Percentiles rank a stretch among this genome's conserved stretches.
Conservation (phyloP, 2,329 filamentous ascomycete species). For the Cytospora chrysosperma region DNA sequence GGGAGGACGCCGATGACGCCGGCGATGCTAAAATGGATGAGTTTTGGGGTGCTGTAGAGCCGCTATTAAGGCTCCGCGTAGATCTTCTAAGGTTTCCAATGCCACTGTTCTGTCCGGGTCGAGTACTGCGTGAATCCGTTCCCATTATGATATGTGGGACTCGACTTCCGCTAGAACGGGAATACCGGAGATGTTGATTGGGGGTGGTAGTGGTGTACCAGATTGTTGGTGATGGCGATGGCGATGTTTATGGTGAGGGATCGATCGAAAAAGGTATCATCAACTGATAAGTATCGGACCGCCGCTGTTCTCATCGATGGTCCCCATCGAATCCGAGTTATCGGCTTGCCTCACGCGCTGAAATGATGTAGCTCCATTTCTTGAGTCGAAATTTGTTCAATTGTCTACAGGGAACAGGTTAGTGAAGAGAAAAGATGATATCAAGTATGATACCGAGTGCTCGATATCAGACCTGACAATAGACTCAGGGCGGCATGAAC, state of each 20-base stretch:
- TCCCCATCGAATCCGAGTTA: constrained; percentile 15
- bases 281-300: constrained; percentile 13
- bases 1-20: constrained; percentile 6
- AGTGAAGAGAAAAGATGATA: constrained; percentile 6
- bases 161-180: constrained; percentile 11
- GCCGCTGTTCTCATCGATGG: constrained; percentile 14
- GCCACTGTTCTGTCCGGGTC: constrained; percentile 36
- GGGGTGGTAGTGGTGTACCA: not conserved
- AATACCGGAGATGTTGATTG: not conserved
- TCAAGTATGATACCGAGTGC: constrained; percentile 11
- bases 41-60: constrained; percentile 8
- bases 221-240: not conserved
- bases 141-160: constrained; percentile 32
- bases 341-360: constrained; percentile 18
- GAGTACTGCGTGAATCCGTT: constrained; percentile 33
- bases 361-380: constrained; percentile 20
- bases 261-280: constrained; percentile 5
- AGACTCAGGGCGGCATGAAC: constrained; percentile 11
- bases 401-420: constrained; percentile 1
- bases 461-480: constrained; percentile 6
- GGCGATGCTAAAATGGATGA: constrained; percentile 14
- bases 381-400: constrained; percentile 8
- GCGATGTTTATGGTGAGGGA: constrained; percentile 2
- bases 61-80: constrained; percentile 24
- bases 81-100: constrained; percentile 31